Evolutionary conservation across 1,284 basidiomycete genomes (phyloP).

Genomic region (Coriolopsis trogii): DNA sequence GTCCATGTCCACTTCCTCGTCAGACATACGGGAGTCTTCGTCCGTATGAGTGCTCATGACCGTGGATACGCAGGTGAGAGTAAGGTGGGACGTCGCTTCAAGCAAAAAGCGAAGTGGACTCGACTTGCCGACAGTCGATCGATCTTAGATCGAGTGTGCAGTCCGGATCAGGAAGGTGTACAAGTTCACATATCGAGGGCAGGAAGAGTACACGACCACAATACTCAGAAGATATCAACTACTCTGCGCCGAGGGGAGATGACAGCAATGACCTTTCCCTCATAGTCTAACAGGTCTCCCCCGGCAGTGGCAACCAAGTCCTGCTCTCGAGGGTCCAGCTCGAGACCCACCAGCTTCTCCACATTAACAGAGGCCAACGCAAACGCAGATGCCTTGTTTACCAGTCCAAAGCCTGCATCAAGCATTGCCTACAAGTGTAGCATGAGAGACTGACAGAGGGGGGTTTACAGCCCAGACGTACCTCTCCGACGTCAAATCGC

Average conservation of each 20-base stretch:
- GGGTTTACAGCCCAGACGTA: conserved; percentile 30
- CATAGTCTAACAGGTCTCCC: conserved; percentile 58
- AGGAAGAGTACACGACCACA: neutral
- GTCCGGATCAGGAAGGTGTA: conserved; percentile 6
- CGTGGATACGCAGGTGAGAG: neutral
- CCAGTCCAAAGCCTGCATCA: conserved; percentile 37
- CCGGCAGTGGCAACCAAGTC: conserved; percentile 73
- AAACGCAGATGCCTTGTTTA: conserved; percentile 45
- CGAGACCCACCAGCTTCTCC: conserved; percentile 51
- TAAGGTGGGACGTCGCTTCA: neutral
- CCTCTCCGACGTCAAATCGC: conserved; percentile 65
- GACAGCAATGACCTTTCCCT: conserved; percentile 61
- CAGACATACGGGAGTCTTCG: conserved; percentile 1
- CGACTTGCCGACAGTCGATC: conserved; percentile 2
- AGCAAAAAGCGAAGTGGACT: neutral
- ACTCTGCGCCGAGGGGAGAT: conserved; percentile 49
- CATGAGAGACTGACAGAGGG: conserved; percentile 18
- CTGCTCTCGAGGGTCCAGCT: conserved; percentile 21
- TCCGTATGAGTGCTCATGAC: neutral
- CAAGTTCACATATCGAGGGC: too few species aligned
- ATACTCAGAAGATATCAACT: conserved; percentile 39
- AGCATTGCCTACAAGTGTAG: conserved; percentile 33
- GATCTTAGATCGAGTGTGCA: conserved; percentile 8
- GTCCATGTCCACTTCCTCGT: conserved; percentile 42
- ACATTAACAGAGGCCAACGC: conserved; percentile 52